These are phyloP conservation scores for Punica granatum DNA, from an alignment of 345 rosid genomes.

Conservation along the genomic window DNA sequence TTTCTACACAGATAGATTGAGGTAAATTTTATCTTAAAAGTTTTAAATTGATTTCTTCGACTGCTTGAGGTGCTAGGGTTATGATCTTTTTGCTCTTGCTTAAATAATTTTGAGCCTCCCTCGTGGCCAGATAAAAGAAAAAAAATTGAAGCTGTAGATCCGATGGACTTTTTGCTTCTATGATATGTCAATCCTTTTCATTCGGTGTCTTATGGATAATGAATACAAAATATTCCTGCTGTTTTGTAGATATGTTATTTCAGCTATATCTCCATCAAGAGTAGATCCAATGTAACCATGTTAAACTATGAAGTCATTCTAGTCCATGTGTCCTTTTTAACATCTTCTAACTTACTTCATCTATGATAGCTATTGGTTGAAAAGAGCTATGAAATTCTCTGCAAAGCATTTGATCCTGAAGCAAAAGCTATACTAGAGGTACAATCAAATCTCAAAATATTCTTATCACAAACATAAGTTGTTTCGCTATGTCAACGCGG, in stretches of 20 bases:
- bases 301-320: conserved; percentile 5
- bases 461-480: not conserved
- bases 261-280: conserved; percentile 83
- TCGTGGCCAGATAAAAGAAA: too few species aligned
- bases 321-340: not conserved
- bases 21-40: conserved; percentile 32
- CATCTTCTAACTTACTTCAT: not conserved
- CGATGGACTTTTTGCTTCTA: not conserved
- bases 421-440: conserved; percentile 67
- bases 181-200: not conserved
- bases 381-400: conserved; percentile 75
- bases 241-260: conserved; percentile 52
- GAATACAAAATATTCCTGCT: not conserved
- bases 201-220: not conserved
- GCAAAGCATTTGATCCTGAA: conserved; percentile 70
- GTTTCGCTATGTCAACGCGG: not conserved
- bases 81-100: not conserved
- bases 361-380: conserved; percentile 38
- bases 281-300: conserved; percentile 49
- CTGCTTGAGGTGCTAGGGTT: not conserved
- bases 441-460: conserved; percentile 5
- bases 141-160: not conserved
- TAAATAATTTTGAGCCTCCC: too few species aligned
- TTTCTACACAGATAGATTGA: conserved; percentile 70
- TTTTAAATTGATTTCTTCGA: not conserved